Evolutionary conservation across 202 grass and related monocot species (phyloP).

Genomic region (Alloteropsis angusta): DNA sequence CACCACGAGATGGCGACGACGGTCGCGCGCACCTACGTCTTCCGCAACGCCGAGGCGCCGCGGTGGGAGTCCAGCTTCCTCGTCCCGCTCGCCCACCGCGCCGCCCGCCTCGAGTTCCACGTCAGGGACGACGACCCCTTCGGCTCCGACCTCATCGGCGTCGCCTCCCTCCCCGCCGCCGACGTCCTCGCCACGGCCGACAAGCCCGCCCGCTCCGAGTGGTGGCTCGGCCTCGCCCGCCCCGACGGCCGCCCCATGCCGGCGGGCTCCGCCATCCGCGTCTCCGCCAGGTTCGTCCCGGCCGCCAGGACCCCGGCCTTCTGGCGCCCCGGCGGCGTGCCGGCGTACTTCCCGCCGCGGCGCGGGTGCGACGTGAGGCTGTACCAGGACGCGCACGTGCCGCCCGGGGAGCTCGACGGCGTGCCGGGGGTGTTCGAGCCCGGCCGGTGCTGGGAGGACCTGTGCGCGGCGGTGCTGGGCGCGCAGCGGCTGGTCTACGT

Average conservation of each 20-base stretch:
- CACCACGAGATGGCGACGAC: constrained; percentile 24
- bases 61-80: constrained; percentile 34
- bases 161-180: constrained; percentile 24
- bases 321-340: constrained; percentile 18
- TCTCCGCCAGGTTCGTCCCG: constrained; percentile 31
- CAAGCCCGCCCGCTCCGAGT: not conserved
- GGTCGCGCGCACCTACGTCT: constrained; percentile 58
- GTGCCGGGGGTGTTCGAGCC: constrained; percentile 25
- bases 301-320: not conserved
- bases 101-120: constrained; percentile 32
- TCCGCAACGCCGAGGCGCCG: constrained; percentile 51
- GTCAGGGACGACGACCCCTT: constrained; percentile 66
- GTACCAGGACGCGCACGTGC: constrained; percentile 79
- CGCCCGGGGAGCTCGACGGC: constrained; percentile 5
- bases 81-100: constrained; percentile 52
- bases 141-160: constrained; percentile 69
- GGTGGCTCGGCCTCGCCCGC: constrained; percentile 31
- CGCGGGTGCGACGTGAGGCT: constrained; percentile 48
- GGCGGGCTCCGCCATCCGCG: not conserved
- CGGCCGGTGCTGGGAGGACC: constrained; percentile 79
- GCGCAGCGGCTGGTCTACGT: constrained; percentile 78
- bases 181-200: not conserved
- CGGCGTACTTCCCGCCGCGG: constrained; percentile 55
- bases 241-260: constrained; percentile 24
- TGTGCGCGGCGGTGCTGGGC: constrained; percentile 60